Evolutionary conservation across 2,329 filamentous ascomycete genomes (phyloP), one percentile per base, ranked within the genome.

Genomic region (Fusarium subtropicale): DNA sequence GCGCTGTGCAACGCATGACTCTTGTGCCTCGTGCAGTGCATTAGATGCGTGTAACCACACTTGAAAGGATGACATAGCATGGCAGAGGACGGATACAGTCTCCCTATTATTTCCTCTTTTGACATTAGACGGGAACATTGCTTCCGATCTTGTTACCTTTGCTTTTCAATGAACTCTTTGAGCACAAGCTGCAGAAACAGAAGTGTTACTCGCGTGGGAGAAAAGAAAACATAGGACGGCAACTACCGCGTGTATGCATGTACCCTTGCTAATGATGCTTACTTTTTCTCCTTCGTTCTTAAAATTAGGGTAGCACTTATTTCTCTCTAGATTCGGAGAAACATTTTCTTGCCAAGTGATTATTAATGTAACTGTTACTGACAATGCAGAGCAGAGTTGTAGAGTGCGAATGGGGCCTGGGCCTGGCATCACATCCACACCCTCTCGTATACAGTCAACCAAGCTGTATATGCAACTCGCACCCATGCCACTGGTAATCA

Each of bases 21-120:
- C 41, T 53, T 15, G 48, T 46, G 20, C 34, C 44, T 33, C 28
- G 53, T 39, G 53, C 61, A 52, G 42, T 36, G 26, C 30, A 55
- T 22, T 46, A 38, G 24, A 52, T 64, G 57, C 42, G 57, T 69
- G 66, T 41, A 67, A 68, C 66, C 66, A 64, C 58, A 67, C 42
- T 47, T 47, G n/a, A 26, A 22, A n/a, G 7, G 28, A 28, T 38
- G 42, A 36, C 30, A 53, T 45, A 28, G 13, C 18, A 46, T 28
- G 52, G 20, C 11, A 22, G 9, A 42, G 16, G 20, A 34, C 11
- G 12, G 15, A 15, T 31, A 34, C n/a, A 16, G 7, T 13, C 18
- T 48, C 33, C 4, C 10, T 16, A 5, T 30, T n/a, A 33, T 64
- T 34, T 24, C 24, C 28, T 38, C 22, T 50, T 42, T 6, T 38